phyloP scores from a whole-genome alignment of 2,329 filamentous ascomycete genomes.

The Fusarium subtropicale region DNA sequence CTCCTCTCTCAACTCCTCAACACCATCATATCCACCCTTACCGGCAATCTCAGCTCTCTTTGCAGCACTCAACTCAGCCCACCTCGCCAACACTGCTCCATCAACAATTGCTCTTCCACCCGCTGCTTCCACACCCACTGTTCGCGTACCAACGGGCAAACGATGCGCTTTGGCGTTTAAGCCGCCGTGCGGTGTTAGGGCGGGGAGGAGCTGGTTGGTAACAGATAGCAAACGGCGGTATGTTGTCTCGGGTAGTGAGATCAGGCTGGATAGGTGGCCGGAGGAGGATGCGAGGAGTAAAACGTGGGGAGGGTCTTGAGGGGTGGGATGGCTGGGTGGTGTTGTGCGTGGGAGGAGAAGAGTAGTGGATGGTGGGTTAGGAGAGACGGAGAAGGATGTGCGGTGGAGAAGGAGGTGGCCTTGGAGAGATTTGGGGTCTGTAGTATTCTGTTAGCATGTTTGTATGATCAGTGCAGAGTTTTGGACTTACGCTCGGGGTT shows the following conservation, averaged over 20 bases:
- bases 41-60: conserved; percentile 78
- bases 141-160: conserved; percentile 57
- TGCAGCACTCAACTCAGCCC: conserved; percentile 79
- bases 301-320: conserved; percentile 52
- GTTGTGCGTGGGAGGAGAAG: conserved; percentile 78
- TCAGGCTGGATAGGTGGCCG: conserved; percentile 81
- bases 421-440: conserved; percentile 92
- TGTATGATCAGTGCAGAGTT: too few relatives aligned
- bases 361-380: conserved; percentile 79
- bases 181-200: conserved; percentile 80
- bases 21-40: conserved; percentile 74
- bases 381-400: conserved; percentile 86
- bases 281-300: conserved; percentile 80
- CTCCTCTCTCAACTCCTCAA: conserved; percentile 76
- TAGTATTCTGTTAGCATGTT: conserved; percentile 43
- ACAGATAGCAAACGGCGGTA: conserved; percentile 88
- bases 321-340: conserved; percentile 53
- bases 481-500: conserved; percentile 93
- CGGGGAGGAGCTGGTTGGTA: conserved; percentile 80
- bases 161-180: conserved; percentile 88
- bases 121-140: conserved; percentile 67
- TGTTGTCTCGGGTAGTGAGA: conserved; percentile 79
- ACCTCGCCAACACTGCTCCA: conserved; percentile 78
- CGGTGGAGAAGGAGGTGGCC: conserved; percentile 88
- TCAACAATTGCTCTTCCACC: conserved; percentile 79